Evolutionary conservation across 108 stramenopile species (phyloP), one percentile per base, ranked within the genome.

Genomic region (Conticribra weissflogii): DNA sequence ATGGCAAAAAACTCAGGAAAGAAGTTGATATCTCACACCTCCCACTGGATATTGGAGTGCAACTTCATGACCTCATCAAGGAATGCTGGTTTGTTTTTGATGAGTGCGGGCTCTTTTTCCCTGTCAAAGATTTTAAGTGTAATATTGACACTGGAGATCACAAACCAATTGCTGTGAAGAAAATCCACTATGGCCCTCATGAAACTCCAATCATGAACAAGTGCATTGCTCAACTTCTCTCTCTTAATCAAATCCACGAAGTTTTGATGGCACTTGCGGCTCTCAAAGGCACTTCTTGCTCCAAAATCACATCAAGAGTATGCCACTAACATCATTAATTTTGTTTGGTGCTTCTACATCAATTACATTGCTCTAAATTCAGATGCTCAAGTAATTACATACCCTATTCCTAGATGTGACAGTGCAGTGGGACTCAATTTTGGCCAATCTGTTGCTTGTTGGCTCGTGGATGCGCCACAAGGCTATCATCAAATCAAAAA

Each of bases 321-420:
- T 51, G 28, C 51, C 2, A 7, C 5, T 31, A n/a, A 49, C 21
- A 63, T 63, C 32, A 5, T 19, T 5, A 30, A 28, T 21, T 63
- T 63, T 27, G 27, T 63, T 2, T 63, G 63, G 50, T 7, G 63
- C 7, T 63, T 63, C 23, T 63, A 49, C 18, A 31, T 63, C 28
- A 63, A 63, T 18, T 63, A 51, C 49, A 63, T 63, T 18, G 49
- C 63, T 17, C 24, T 63, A 2, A 63, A 63, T 31, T 14, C 25
- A 18, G 29, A 51, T n/a, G 51, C 63, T 3, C 27, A 23, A 29
- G 7, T 63, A 4, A 32, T 51, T 51, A 49, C 63, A 9, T 63
- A 63, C 44, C 63, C 63, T 3, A 63, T 63, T 3, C 63, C 63
- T 1, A 48, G 63, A 32, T 63, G 50, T 41, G 63, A 63, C 29